A percentile compares a stretch with the other conserved stretches of the same genome.
Evolutionary conservation across 176 grass and related monocot genomes (phyloP).

Genomic region (Echinochloa phyllopogon): DNA sequence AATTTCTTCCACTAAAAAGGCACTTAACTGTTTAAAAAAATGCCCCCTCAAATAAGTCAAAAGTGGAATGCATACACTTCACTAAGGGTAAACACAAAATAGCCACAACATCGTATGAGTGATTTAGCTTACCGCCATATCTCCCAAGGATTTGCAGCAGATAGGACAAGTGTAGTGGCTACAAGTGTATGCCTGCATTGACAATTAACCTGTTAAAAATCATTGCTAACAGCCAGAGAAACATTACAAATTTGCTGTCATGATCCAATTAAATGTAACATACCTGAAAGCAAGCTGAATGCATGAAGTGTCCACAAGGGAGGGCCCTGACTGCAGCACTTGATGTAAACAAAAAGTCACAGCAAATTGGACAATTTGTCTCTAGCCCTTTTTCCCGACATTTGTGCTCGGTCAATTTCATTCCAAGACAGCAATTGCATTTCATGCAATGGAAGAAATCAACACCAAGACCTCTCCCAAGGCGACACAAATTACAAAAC

Average conservation of each 20-base stretch:
- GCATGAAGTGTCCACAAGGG: conserved; percentile 98
- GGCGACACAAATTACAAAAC: conserved; percentile 95
- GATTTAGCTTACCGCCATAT: conserved; percentile 84
- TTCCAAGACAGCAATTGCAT: conserved; percentile 99
- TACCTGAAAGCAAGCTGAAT: conserved; percentile 99
- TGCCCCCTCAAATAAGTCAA: conserved; percentile 6
- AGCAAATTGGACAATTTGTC: conserved; percentile 99
- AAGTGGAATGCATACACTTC: conserved; percentile 14
- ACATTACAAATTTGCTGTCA: conserved; percentile 30
- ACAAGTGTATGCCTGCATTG: conserved; percentile 90
- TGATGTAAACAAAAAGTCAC: conserved; percentile 97
- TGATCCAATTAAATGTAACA: conserved; percentile 22
- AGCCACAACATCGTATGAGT: background rate
- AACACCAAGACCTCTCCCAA: conserved; percentile 92
- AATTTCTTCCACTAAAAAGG: conserved; percentile 33
- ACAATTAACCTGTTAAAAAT: conserved; percentile 38
- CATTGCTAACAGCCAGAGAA: conserved; percentile 2
- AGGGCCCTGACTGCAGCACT: conserved; percentile 90
- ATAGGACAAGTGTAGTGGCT: conserved; percentile 99
- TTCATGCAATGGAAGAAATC: conserved; percentile 99
- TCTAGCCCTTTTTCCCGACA: conserved; percentile 97
- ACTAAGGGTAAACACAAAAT: conserved; percentile 30
- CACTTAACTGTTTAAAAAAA: conserved; percentile 13
- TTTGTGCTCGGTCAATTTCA: conserved; percentile 91
- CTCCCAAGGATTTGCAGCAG: conserved; percentile 97